A percentile compares a stretch with the other conserved stretches of the same genome.
Evolutionary conservation across 2,329 filamentous ascomycete species (phyloP).

Genomic region (Aschersonia sp.): DNA sequence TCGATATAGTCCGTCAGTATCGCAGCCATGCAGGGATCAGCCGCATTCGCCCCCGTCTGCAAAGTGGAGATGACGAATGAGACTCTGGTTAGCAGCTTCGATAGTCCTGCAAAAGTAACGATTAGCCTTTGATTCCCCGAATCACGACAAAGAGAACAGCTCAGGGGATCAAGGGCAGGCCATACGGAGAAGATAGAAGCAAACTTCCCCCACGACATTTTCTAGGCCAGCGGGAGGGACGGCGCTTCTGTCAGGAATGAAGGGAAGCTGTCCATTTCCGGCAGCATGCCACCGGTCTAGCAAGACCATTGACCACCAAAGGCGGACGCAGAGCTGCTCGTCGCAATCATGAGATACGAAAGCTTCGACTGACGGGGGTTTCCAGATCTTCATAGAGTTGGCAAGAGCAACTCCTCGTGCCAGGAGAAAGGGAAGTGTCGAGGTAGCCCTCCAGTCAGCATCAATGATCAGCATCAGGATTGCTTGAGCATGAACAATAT

Average conservation of each 20-base stretch:
- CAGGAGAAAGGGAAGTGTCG: slow-evolving; percentile 35
- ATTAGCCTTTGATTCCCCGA: background rate
- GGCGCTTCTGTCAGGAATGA: slow-evolving; percentile 47
- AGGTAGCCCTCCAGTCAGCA: slow-evolving; percentile 38
- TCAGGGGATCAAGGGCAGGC: too few relatives aligned
- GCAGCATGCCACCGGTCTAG: slow-evolving; percentile 62
- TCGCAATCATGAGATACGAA: slow-evolving; percentile 43
- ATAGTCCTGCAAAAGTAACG: slow-evolving; percentile 26
- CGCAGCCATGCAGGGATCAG: slow-evolving; percentile 17
- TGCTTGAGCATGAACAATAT: slow-evolving; percentile 50
- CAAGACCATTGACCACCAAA: slow-evolving; percentile 60
- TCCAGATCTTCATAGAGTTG: slow-evolving; percentile 47
- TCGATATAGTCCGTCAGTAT: slow-evolving; percentile 30
- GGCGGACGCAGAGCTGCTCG: slow-evolving; percentile 44
- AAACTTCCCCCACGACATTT: slow-evolving; percentile 43
- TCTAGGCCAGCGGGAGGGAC: slow-evolving; percentile 45
- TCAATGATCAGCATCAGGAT: slow-evolving; percentile 52
- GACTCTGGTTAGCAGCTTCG: slow-evolving; percentile 34
- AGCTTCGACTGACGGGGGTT: slow-evolving; percentile 23
- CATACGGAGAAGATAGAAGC: slow-evolving; percentile 49
- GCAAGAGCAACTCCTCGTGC: slow-evolving; percentile 51
- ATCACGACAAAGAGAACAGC: background rate
- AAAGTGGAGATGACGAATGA: slow-evolving; percentile 22
- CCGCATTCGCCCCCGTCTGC: slow-evolving; percentile 18
- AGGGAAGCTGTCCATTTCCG: slow-evolving; percentile 45